These are phyloP conservation scores for Arthrobotrys sinensis DNA, from an alignment of 2,329 filamentous ascomycete genomes.

Conservation along the genomic window DNA sequence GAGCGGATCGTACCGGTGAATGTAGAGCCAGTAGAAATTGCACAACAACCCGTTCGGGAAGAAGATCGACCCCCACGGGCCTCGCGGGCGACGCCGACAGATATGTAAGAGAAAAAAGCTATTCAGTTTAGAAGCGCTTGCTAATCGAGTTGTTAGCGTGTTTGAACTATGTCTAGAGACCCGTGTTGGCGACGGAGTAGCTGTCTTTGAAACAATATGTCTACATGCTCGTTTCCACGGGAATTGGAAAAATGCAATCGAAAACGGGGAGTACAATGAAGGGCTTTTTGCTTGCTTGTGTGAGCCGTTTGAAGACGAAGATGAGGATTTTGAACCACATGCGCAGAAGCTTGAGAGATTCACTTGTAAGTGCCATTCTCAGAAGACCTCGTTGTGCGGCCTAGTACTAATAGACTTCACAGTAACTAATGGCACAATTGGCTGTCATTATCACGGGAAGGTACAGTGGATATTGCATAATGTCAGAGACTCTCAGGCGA, in stretches of 20 bases:
- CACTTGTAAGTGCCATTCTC: constrained; percentile 22
- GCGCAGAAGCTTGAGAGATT: constrained; percentile 49
- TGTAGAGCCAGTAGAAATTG: constrained; percentile 33
- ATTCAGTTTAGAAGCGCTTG: neutral
- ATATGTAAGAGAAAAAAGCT: constrained; percentile 36
- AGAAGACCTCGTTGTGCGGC: neutral
- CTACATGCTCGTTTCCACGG: constrained; percentile 50
- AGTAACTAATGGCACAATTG: constrained; percentile 58
- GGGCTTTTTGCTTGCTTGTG: constrained; percentile 60
- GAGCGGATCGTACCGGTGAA: constrained; percentile 20
- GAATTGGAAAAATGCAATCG: constrained; percentile 57
- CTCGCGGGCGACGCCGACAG: constrained; percentile 42
- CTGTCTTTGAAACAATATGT: constrained; percentile 51
- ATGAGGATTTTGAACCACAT: constrained; percentile 60
- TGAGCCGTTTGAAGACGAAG: constrained; percentile 51
- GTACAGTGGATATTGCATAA: constrained; percentile 59
- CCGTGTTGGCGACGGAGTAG: constrained; percentile 32
- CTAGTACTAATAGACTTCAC: neutral
- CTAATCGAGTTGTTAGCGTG: constrained; percentile 24
- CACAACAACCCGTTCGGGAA: constrained; percentile 23
- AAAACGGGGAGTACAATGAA: constrained; percentile 52
- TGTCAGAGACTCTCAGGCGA: constrained; percentile 36
- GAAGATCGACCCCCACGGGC: constrained; percentile 38
- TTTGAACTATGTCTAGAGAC: constrained; percentile 53
- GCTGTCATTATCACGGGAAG: constrained; percentile 51